Evolutionary conservation across 257 asterid genomes (phyloP).

Genomic region (Lantana camara): DNA sequence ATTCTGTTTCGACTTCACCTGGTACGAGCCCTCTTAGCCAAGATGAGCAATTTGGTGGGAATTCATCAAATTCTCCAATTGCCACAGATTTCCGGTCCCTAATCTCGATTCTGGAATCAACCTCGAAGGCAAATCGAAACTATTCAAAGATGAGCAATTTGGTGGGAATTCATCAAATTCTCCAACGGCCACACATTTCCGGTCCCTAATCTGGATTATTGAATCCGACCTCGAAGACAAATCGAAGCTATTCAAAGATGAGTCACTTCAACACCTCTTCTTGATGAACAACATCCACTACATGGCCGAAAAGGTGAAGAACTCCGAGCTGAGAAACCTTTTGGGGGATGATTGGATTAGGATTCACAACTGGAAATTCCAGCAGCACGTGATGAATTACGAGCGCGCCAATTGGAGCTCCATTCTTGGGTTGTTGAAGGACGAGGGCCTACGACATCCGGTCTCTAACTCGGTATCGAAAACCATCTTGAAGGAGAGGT

Average conservation of each 20-base stretch:
- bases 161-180: no score
- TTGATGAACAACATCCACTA: no score
- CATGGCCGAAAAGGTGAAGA: no score
- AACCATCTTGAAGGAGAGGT: no score
- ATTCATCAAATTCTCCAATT: conserved; percentile 48
- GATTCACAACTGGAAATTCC: conserved; percentile 80
- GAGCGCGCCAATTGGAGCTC: conserved; percentile 95
- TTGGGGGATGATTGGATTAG: conserved; percentile 82
- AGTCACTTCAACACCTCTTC: no score
- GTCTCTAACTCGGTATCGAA: conserved; percentile 66
- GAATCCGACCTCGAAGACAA: no score
- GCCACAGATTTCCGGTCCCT: conserved; percentile 59
- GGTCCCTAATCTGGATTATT: no score
- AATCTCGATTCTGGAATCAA: conserved; percentile 62
- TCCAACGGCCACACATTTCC: no score
- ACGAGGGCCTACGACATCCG: conserved; percentile 71
- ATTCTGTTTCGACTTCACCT: conserved; percentile 40
- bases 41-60: no score
- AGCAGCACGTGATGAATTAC: conserved; percentile 79
- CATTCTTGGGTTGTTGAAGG: conserved; percentile 63
- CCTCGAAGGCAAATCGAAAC: conserved; percentile 66
- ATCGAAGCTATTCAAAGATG: no score
- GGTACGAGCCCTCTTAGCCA: conserved; percentile 51
- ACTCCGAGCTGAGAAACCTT: conserved; percentile 61
- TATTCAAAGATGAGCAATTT: conserved; percentile 77